Evolutionary conservation across 2,329 filamentous ascomycete species (phyloP).

Genomic region (Simplicillium sp.): DNA sequence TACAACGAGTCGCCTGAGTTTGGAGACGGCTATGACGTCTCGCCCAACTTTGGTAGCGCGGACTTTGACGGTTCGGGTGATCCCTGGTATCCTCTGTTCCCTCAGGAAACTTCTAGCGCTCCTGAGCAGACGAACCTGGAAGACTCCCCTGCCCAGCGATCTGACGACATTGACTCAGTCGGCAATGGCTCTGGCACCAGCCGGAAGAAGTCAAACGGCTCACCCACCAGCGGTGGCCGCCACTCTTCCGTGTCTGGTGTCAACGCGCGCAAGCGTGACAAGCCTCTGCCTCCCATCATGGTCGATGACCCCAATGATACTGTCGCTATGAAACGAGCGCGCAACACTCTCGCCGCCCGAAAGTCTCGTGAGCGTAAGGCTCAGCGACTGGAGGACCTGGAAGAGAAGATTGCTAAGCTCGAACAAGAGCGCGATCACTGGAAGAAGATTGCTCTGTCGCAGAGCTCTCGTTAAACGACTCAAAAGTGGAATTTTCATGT

Average conservation of each 20-base stretch:
- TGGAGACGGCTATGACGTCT: slow-evolving; percentile 61
- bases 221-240: slow-evolving; percentile 35
- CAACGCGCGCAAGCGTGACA: slow-evolving; percentile 64
- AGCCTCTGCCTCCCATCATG: slow-evolving; percentile 70
- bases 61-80: slow-evolving; percentile 44
- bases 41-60: slow-evolving; percentile 60
- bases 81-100: slow-evolving; percentile 68
- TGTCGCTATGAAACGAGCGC: slow-evolving; percentile 82
- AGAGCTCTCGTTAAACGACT: slow-evolving; percentile 20
- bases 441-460: slow-evolving; percentile 45
- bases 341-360: slow-evolving; percentile 86
- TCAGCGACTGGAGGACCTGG: slow-evolving; percentile 63
- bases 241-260: slow-evolving; percentile 66
- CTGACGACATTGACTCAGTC: slow-evolving; percentile 39
- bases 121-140: slow-evolving; percentile 20
- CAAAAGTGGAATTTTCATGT: slow-evolving; percentile 10
- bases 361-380: slow-evolving; percentile 87
- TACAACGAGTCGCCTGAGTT: slow-evolving; percentile 70
- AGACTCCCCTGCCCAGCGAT: slow-evolving; percentile 31
- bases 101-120: slow-evolving; percentile 29
- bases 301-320: slow-evolving; percentile 65
- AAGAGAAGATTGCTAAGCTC: slow-evolving; percentile 62
- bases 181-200: slow-evolving; percentile 29
- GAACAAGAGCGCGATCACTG: slow-evolving; percentile 57
- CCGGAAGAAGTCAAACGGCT: slow-evolving; percentile 37